Evolutionary conservation across 2,329 filamentous ascomycete species (phyloP).

Genomic region (Pseudocercospora fijiensis): DNA sequence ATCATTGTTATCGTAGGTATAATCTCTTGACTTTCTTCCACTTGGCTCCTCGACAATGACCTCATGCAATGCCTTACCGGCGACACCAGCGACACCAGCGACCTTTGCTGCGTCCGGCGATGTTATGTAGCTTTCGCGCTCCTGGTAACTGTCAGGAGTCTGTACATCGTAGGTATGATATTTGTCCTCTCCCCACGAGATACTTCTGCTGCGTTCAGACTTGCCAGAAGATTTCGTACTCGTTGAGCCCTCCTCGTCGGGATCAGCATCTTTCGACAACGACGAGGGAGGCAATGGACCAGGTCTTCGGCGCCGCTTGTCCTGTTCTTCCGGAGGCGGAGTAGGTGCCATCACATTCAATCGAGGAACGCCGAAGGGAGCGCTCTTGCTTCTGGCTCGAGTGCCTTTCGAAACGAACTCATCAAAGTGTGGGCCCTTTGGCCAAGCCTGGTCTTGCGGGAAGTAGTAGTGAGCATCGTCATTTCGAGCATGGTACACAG

Average conservation of each 20-base stretch:
- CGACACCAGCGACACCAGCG: constrained; percentile 14
- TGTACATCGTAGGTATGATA: constrained; percentile 49
- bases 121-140: constrained; percentile 30
- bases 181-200: constrained; percentile 51
- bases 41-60: constrained; percentile 43
- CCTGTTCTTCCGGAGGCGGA: constrained; percentile 42
- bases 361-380: constrained; percentile 47
- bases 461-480: constrained; percentile 23
- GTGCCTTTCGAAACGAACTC: constrained; percentile 1
- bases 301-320: constrained; percentile 27
- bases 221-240: constrained; percentile 15
- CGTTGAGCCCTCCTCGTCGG: constrained; percentile 19
- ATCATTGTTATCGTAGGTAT: constrained; percentile 32
- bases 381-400: constrained; percentile 23
- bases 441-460: constrained; percentile 16
- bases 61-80: constrained; percentile 37
- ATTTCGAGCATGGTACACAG: constrained; percentile 45
- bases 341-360: constrained; percentile 60
- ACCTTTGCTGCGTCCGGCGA: constrained; percentile 19
- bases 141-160: constrained; percentile 44
- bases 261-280: constrained; percentile 20
- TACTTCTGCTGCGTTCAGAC: constrained; percentile 35
- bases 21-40: constrained; percentile 35
- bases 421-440: constrained; percentile 11
- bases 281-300: constrained; percentile 45